A percentile compares a stretch with the other conserved stretches of the same genome.
phyloP scores from a whole-genome alignment of 345 rosid genomes.

The Erodium maritimum region DNA sequence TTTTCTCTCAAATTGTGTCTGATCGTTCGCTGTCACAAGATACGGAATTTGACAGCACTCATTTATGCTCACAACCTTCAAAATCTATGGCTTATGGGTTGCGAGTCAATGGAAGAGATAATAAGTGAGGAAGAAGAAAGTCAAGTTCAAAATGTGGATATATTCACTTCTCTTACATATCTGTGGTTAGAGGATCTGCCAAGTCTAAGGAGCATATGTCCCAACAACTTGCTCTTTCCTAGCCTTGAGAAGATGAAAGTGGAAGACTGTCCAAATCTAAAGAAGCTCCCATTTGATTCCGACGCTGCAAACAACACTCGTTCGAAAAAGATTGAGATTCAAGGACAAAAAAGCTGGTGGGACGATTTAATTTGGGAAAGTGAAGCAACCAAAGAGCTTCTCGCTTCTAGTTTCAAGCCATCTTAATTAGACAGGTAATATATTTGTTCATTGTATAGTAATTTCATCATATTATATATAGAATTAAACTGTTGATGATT shows the following conservation, averaged over 20 bases:
- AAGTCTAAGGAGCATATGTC: conserved; percentile 1
- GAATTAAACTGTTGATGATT: no score
- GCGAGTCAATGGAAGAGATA: background rate
- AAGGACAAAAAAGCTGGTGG: conserved; percentile 8
- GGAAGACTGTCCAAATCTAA: background rate
- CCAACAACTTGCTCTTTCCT: conserved; percentile 2
- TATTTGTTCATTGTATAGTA: no score
- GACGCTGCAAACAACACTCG: background rate
- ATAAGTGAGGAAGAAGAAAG: no score
- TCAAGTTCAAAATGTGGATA: no score
- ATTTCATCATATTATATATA: no score
- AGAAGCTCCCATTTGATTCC: conserved; percentile 7
- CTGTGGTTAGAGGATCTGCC: background rate
- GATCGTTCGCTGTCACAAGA: no score
- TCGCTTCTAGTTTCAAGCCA: background rate
- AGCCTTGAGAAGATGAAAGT: conserved; percentile 2
- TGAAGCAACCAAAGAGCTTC: background rate
- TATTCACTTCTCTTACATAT: background rate
- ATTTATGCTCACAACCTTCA: background rate
- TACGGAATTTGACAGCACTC: conserved; percentile 2
- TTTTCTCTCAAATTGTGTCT: background rate
- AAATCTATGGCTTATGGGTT: background rate
- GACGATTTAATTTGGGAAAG: conserved; percentile 10
- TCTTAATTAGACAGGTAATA: no score
- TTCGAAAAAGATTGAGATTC: conserved; percentile 1